Percentiles rank a stretch among this genome's conserved stretches.
Evolutionary conservation across 306 rosid genomes (phyloP).

Genomic region (Abrus precatorius): DNA sequence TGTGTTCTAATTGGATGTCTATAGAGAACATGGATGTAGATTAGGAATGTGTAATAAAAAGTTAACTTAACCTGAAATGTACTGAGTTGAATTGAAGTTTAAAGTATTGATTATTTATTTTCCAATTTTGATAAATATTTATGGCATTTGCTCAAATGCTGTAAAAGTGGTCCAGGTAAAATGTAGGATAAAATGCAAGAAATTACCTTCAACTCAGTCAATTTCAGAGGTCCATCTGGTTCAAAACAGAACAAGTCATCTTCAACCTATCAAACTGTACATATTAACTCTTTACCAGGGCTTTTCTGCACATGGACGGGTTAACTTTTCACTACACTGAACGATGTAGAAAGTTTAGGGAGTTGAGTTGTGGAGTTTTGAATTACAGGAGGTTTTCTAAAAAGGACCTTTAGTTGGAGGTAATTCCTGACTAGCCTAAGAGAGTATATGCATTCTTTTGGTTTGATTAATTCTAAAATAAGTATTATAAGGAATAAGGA

Average conservation of each 20-base stretch:
- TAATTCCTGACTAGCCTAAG: not conserved
- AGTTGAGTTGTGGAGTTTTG: conserved; percentile 34
- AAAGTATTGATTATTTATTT: conserved; percentile 14
- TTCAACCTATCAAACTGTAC: conserved; percentile 8
- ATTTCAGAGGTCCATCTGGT: not conserved
- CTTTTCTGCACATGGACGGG: not conserved
- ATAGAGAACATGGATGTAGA: not conserved
- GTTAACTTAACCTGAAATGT: conserved; percentile 11
- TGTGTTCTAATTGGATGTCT: not conserved
- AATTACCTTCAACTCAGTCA: not conserved
- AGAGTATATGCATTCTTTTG: not conserved
- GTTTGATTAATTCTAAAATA: conserved; percentile 20
- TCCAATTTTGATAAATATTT: conserved; percentile 2
- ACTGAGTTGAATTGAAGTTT: conserved; percentile 16
- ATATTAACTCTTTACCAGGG: not conserved
- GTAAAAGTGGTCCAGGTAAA: conserved; percentile 17
- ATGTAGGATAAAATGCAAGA: conserved; percentile 9
- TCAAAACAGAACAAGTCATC: conserved; percentile 6
- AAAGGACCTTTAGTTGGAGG: conserved; percentile 5
- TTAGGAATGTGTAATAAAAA: not conserved
- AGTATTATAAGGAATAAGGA: not conserved
- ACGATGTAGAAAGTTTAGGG: not conserved
- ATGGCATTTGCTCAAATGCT: conserved; percentile 10
- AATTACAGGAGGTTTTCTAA: not conserved
- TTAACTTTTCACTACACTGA: not conserved